Base-by-base conservation (phyloP, 2,329 filamentous ascomycete genomes). In the Colletotrichum gloeosporioides region DNA sequence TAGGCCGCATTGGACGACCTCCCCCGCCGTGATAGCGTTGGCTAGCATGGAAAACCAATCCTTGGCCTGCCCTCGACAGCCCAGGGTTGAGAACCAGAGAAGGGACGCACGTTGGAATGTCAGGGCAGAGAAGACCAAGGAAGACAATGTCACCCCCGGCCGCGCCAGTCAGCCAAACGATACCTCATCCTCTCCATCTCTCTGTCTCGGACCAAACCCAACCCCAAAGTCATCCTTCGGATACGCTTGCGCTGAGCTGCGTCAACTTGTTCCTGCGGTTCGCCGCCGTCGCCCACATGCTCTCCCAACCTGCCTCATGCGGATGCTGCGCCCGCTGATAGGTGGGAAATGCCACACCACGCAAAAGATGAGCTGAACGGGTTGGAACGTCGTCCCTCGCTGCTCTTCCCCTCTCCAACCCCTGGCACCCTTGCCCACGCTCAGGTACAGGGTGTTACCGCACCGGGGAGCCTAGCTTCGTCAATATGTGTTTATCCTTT, bases 241-340 rank as follows among this genome's bases (percentile, higher is more conserved):
- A 61, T 59, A 68, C 63, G 69, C 63, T 61, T 64, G 39, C 63
- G 55, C 49, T 27, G 39, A 22, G 66, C 71, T 65, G 55, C 57
- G 69, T 39, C 29, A 69, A 22, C 53, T 66, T 69, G 67, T 78
- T 73, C 65, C 66, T 73, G 49, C 65, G 72, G 55, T 65, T 71
- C 68, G 66, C 61, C 76, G 69, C 75, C 39, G 39, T 49, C 72
- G 69, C 70, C 72, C 59, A 73, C 67, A 34, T 71, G 72, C 64
- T 49, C 39, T 57, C 72, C 53, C 73, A 77, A 80, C 79, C 80
- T 81, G 78, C 80, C 81, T 81, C 80, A 82, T 82, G 80, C 64
- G 79, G 79, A 77, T 77, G 72, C 72, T 77, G 31, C 73, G 69
- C 53, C 44, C 66, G 78, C 71, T 80, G 80, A 82, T 82, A 82